Evolutionary conservation across 1,284 basidiomycete genomes (phyloP), one percentile per base, ranked within the genome.

Genomic region (Coniferiporia sulphurascens): DNA sequence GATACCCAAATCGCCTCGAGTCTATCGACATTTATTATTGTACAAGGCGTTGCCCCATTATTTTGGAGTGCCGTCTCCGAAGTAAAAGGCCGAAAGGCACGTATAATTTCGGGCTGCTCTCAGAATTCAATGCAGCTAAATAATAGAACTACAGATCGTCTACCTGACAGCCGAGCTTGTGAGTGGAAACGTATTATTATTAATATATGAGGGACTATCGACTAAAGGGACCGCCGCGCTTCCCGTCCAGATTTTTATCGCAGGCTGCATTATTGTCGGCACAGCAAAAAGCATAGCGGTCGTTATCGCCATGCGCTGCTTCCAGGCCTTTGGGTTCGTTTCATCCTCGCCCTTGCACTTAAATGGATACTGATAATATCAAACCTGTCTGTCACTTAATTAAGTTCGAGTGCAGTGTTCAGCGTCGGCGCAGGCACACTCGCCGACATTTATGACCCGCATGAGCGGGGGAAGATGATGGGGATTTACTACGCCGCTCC

Each of bases 391-490:
- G 52, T 63, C 34, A 50, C 13, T 68, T 2, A 63, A 65, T 54
- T 46, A n/a, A 91, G 89, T 21, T 87, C 87, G 2, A 86, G 87
- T 52, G 87, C 90, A 1, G 88, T 91, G 7, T 80, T 92, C 21
- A 73, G 87, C 0, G 83, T 93, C 52, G 93, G 91, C 10, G 90
- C 91, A 0, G 91, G 89, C 6, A 89, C 89, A 6, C 74, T 95
- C 4, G 87, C 87, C 1, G 91, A 93, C 69, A 88, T 93, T 41
- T 93, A 85, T 66, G 90, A 93, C 52, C 80, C 86, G 0, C 77
- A 83, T 48, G 89, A 93, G 68, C 78, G 93, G 49, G 93, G 93
- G 1, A 82, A 81, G 9, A 91, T 79, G 78, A 87, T 92, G 79
- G 90, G 90, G 0, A 75, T 90, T 9, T 92, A 86, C 70, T 91